Percentiles rank a stretch among this genome's conserved stretches.
Evolutionary conservation across 495 filamentous ascomycete species (phyloP).

Genomic region (Haplographium delicatum): DNA sequence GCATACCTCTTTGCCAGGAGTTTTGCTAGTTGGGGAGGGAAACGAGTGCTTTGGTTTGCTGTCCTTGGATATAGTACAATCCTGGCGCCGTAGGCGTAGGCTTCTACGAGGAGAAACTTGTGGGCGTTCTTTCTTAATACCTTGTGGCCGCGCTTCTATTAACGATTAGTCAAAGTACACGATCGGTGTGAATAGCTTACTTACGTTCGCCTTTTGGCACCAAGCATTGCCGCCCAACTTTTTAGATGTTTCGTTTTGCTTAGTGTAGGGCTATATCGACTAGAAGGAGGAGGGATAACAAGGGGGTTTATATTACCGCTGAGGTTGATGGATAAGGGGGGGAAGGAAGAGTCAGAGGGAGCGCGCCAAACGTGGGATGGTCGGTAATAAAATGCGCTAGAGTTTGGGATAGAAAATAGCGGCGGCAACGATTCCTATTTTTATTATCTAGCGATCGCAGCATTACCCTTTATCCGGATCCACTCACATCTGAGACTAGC

Average conservation of each 20-base stretch:
- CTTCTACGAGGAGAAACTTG: conserved; percentile 17
- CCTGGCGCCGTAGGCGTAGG: conserved; percentile 15
- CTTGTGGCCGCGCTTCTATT: conserved; percentile 10
- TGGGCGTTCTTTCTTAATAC: conserved; percentile 21
- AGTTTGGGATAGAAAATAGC: conserved; percentile 11
- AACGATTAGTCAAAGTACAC: conserved; percentile 18
- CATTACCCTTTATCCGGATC: conserved; percentile 8
- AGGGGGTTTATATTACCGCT: conserved; percentile 22
- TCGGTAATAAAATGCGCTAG: conserved; percentile 10
- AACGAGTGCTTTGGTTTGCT: conserved; percentile 12
- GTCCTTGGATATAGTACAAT: conserved; percentile 16
- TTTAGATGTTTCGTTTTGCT: conserved; percentile 23
- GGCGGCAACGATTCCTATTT: conserved; percentile 14
- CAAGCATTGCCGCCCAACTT: conserved; percentile 19
- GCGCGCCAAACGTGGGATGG: not conserved
- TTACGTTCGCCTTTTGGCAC: conserved; percentile 17
- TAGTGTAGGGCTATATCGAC: conserved; percentile 25
- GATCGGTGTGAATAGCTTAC: conserved; percentile 8
- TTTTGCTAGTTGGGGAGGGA: conserved; percentile 15
- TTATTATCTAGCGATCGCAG: conserved; percentile 4
- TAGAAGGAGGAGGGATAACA: conserved; percentile 19
- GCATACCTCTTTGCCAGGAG: conserved; percentile 25
- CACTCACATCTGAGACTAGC: conserved; percentile 14
- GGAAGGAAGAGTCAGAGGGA: not conserved
- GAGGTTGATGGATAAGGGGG: conserved; percentile 6